Evolutionary conservation across 129 eudicot species (phyloP), one percentile per base, ranked within the genome.

Genomic region (Artemisia argyi): DNA sequence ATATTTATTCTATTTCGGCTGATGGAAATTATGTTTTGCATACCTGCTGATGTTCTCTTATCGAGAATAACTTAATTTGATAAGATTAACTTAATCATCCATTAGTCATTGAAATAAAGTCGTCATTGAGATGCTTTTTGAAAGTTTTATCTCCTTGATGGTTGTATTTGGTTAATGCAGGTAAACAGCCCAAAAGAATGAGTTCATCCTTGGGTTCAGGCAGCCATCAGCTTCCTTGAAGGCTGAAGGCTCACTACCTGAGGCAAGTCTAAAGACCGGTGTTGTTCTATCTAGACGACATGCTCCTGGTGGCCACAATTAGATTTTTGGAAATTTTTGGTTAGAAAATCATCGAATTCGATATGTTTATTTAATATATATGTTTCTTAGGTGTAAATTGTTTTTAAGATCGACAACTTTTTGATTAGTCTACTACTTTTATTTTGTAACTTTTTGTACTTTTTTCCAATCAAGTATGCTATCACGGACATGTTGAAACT

Each of bases 231-330:
- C 69, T 47, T 59, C 55, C 55, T 61, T 89, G 69, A 85, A 85
- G 22, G 81, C 89, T 0, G 87, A 87, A 50, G 78, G 76, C 55
- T 56, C 83, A 8, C 57, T 68, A 24, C 59, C 88, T 3, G 65
- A 66, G 58, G 56, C 72, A 82, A 78, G 69, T 67, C 67, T 89
- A 65, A 89, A 87, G 77, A 82, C 90, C 32, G 99, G 96, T 54
- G 97, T 95, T 65, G 96, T 90, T 61, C 77, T 95, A 47, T 95
- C 99, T 0, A 97, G 99, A 72, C 97, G 99, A 39, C 99, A 90
- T 69, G 97, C 97, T 54, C 97, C 96, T 9, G 99, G 99, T 55
- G 99, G 99, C 42, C 97, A 95, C 85, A 95, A 86, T 76, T 97
- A 88, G 47, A 95, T 90, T 32, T 88, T 84, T 63, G 99, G 97